These are phyloP conservation scores for Aureobasidium namibiae DNA, from an alignment of 2,329 filamentous ascomycete species.

Conservation along the genomic window DNA sequence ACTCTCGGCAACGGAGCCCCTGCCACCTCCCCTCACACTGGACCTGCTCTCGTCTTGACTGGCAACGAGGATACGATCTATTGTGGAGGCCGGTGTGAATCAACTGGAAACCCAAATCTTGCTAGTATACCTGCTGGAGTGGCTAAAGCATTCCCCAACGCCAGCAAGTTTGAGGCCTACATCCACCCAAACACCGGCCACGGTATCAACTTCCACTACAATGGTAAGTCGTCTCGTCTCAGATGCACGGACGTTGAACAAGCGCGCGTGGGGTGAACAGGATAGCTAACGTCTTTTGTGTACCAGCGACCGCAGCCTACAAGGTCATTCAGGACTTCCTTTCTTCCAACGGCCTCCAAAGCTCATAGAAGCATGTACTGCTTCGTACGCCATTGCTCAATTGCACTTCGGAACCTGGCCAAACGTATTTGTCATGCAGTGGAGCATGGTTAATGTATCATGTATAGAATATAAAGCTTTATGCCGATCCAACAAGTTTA, in stretches of 20 bases:
- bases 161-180: conserved; percentile 16
- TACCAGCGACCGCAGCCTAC: conserved; percentile 8
- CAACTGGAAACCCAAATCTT: conserved; percentile 17
- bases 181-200: conserved; percentile 24
- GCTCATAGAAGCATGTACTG: neutral
- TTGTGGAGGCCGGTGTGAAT: conserved; percentile 17
- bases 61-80: conserved; percentile 19
- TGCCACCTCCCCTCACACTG: conserved; percentile 18
- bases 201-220: conserved; percentile 27
- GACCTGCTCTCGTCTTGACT: conserved; percentile 24
- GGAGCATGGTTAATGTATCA: neutral
- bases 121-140: conserved; percentile 15
- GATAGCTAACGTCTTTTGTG: conserved; percentile 9
- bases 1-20: conserved; percentile 16
- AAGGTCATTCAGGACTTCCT: conserved; percentile 12
- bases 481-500: neutral
- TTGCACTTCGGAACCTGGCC: neutral
- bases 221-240: conserved; percentile 3
- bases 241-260: neutral
- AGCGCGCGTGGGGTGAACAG: neutral
- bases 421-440: neutral
- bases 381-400: neutral
- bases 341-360: conserved; percentile 4
- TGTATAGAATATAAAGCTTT: neutral
- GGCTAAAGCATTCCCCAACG: conserved; percentile 13